These are phyloP conservation scores for Sugiyamaella sp. DNA, from an alignment of 1,139 yeast species.

Conservation along the genomic window DNA sequence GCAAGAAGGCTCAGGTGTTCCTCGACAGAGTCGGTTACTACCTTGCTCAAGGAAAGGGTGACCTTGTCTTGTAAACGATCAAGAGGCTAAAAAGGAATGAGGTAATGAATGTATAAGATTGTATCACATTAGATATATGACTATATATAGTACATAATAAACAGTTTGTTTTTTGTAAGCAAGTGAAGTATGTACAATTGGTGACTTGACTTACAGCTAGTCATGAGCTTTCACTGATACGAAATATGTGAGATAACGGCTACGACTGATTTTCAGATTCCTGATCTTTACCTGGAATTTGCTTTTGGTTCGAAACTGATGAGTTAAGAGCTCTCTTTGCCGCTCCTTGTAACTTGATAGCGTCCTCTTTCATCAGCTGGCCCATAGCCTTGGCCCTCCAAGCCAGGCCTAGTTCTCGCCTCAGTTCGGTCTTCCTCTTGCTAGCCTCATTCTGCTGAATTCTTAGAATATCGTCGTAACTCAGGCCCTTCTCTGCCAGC, in stretches of 20 bases:
- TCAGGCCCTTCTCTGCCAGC: conserved; percentile 74
- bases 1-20: conserved; percentile 49
- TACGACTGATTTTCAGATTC: neutral
- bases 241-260: neutral
- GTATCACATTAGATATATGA: neutral
- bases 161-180: neutral
- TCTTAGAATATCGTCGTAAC: conserved; percentile 56
- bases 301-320: conserved; percentile 14
- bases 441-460: conserved; percentile 38
- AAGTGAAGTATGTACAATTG: no score
- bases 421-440: conserved; percentile 40
- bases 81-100: conserved; percentile 12
- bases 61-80: conserved; percentile 26
- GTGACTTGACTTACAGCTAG: no score
- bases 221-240: no score
- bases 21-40: conserved; percentile 39
- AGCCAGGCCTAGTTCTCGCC: conserved; percentile 45
- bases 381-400: conserved; percentile 44
- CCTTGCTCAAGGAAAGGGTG: conserved; percentile 36
- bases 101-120: conserved; percentile 9
- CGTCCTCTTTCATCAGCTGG: conserved; percentile 42
- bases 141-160: conserved; percentile 18
- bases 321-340: conserved; percentile 28
- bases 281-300: conserved; percentile 11
- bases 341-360: conserved; percentile 29